Evolutionary conservation across 2,329 filamentous ascomycete genomes (phyloP), one percentile per base, ranked within the genome.

Genomic region (Xylogone sp.): DNA sequence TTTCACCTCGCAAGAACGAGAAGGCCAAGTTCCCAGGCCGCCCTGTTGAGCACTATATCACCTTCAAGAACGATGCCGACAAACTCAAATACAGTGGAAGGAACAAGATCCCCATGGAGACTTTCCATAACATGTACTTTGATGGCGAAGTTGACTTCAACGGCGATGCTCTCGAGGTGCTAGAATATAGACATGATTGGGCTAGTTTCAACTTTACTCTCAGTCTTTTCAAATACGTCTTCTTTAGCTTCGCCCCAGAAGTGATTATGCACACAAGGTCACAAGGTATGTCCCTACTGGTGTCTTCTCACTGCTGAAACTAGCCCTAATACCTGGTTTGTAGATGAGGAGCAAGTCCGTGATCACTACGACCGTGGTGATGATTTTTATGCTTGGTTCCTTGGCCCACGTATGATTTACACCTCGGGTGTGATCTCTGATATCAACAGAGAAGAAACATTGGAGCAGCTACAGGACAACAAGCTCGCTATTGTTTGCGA

Each of bases 321-420:
- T 4, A 42, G 34, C 20, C 42, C 19, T 53, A 53, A 63, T 73
- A 61, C 72, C 58, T 42, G 42, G n/a, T 12, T 46, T 44, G 31
- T 60, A 90, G 93, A 97, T 63, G 92, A 97, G 81, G 93, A 97
- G 73, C 94, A 97, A 75, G 92, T 97, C 52, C 90, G 92, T 68
- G 90, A 92, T 71, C 91, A 97, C 77, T 99, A 99, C 73, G 94
- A 97, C 79, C 87, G 91, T 59, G 94, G 94, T 67, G 91, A 99
- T 70, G 94, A 97, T 74, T 96, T 97, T 76, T 99, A 99, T 78
- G 87, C 84, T 69, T 99, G 92, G 91, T 97, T 97, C 81, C 83
- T 97, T 57, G 94, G 94, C 56, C 93, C 93, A 53, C 92, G 93
- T 67, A 99, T 97, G 94, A 90, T 97, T 73, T 97, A 97, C 78